These are phyloP conservation scores for Elongisporangium undulatum DNA, from an alignment of 352 stramenopile genomes.

Conservation along the genomic window DNA sequence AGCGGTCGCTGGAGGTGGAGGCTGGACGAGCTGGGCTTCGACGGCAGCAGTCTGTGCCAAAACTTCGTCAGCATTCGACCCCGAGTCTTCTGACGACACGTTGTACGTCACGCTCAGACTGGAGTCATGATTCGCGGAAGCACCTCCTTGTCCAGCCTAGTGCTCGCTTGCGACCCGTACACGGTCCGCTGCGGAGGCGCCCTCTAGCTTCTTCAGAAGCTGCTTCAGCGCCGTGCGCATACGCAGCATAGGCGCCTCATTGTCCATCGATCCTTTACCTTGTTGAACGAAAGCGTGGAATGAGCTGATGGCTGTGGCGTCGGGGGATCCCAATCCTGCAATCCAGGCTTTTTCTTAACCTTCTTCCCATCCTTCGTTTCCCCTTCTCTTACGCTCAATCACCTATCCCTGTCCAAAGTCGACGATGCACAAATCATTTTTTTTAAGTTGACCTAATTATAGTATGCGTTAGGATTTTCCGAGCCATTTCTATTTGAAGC, in stretches of 20 bases:
- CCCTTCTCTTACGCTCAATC: neutral
- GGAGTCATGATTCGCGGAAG: too few species aligned
- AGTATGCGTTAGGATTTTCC: neutral
- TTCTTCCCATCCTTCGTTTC: neutral
- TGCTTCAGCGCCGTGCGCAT: neutral
- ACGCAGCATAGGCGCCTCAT: neutral
- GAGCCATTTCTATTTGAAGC: neutral
- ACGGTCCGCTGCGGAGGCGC: neutral
- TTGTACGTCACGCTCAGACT: neutral
- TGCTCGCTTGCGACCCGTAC: neutral
- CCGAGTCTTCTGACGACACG: too few species aligned
- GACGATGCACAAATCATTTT: neutral
- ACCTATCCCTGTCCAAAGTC: neutral
- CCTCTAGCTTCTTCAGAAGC: neutral
- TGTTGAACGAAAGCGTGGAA: neutral
- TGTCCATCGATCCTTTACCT: neutral
- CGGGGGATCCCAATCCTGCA: neutral
- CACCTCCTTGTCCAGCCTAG: too few species aligned
- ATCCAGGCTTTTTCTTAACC: neutral
- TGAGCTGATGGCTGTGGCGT: neutral
- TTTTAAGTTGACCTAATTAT: neutral
- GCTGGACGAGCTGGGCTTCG: too few species aligned
- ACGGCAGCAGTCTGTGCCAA: too few species aligned
- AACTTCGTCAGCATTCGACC: too few species aligned
- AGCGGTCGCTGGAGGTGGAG: too few species aligned